phyloP scores from a whole-genome alignment of 169 alveolate species.

The Cryptosporidium felis region DNA sequence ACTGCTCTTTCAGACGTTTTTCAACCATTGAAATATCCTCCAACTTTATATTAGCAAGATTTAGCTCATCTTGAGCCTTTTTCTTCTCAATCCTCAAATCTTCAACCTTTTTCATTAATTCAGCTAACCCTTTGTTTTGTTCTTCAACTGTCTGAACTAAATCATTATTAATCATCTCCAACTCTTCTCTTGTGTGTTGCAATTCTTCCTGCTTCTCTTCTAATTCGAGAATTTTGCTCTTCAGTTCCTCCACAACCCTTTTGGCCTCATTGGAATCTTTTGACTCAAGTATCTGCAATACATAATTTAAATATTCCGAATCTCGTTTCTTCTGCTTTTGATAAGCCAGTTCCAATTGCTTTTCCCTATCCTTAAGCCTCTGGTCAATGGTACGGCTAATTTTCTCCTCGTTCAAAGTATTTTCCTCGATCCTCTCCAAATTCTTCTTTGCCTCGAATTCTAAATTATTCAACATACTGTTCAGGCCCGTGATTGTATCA shows the following conservation, averaged over 20 bases:
- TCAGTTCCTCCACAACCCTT: background rate
- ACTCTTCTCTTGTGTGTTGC: conserved; percentile 44
- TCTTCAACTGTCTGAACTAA: conserved; percentile 56
- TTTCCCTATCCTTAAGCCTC: conserved; percentile 55
- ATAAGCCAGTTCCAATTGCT: conserved; percentile 62
- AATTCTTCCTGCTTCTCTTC: conserved; percentile 63
- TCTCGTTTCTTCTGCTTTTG: conserved; percentile 52
- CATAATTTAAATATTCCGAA: conserved; percentile 33
- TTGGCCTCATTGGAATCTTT: conserved; percentile 45
- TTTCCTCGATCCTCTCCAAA: conserved; percentile 41
- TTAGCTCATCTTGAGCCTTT: conserved; percentile 53
- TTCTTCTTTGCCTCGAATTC: conserved; percentile 46
- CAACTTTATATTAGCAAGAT: conserved; percentile 6
- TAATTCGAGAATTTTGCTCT: conserved; percentile 19
- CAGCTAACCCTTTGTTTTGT: background rate
- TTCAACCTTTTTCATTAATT: conserved; percentile 50
- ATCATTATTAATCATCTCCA: conserved; percentile 48
- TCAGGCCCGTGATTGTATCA: conserved; percentile 51
- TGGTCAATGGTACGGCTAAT: conserved; percentile 21
- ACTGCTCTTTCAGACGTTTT: conserved; percentile 13
- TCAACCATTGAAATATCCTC: conserved; percentile 31
- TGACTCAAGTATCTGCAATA: conserved; percentile 18
- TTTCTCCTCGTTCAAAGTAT: conserved; percentile 11
- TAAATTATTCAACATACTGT: conserved; percentile 33
- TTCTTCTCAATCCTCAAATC: conserved; percentile 35